Percentiles rank a stretch among this genome's conserved stretches.
Evolutionary conservation across 2,329 filamentous ascomycete genomes (phyloP).

Genomic region (Botrytis cinerea): DNA sequence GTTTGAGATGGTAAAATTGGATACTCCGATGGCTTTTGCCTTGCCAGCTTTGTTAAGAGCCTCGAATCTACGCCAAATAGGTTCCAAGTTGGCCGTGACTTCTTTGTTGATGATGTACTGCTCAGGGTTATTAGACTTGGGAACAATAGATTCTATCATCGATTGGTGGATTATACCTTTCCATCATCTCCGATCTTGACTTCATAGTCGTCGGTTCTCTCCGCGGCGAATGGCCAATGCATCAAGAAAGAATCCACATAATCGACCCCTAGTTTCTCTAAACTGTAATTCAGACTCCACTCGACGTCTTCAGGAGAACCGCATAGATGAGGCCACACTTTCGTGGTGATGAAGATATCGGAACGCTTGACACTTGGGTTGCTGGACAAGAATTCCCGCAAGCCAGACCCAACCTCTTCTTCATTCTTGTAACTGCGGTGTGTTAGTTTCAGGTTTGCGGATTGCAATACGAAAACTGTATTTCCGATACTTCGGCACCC

Average conservation of each 20-base stretch:
- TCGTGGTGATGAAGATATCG: conserved; percentile 39
- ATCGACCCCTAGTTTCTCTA: conserved; percentile 71
- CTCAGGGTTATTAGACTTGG: conserved; percentile 12
- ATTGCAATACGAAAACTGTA: conserved; percentile 1
- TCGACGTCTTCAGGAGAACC: conserved; percentile 62
- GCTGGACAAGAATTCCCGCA: conserved; percentile 66
- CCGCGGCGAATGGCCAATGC: conserved; percentile 78
- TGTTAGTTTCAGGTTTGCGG: conserved; percentile 8
- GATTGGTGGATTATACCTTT: conserved; percentile 44
- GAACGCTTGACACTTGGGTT: conserved; percentile 59
- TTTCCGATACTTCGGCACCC: conserved; percentile 6
- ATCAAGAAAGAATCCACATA: conserved; percentile 81
- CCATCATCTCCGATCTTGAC: conserved; percentile 51
- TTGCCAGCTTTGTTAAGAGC: conserved; percentile 60
- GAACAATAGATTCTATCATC: conserved; percentile 21
- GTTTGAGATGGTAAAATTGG: conserved; percentile 57
- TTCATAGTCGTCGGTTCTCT: conserved; percentile 74
- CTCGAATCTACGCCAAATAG: conserved; percentile 74
- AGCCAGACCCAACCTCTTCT: conserved; percentile 75
- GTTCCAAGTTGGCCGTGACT: conserved; percentile 63
- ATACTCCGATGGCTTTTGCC: conserved; percentile 58
- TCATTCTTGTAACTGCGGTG: conserved; percentile 68
- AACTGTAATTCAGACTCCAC: conserved; percentile 68
- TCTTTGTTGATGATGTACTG: conserved; percentile 62
- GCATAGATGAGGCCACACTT: conserved; percentile 60